Conservation (phyloP, 305 asterid species). For the Fraxinus nigra region DNA sequence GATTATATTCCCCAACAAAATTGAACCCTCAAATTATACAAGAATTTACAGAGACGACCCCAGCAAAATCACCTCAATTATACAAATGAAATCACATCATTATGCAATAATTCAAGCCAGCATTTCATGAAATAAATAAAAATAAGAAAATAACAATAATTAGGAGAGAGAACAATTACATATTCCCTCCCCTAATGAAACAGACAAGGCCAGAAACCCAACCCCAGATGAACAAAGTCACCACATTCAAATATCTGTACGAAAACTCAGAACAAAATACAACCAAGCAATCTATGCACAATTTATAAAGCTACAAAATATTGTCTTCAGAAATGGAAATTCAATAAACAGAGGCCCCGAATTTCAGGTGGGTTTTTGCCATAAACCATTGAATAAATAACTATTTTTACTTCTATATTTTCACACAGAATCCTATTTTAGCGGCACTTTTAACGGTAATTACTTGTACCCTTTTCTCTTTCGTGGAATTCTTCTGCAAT, state of each 20-base stretch:
- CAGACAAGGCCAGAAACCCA: conserved; percentile 23
- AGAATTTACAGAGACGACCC: conserved; percentile 8
- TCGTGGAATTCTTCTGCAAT: neutral
- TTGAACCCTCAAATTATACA: conserved; percentile 22
- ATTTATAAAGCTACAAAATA: conserved; percentile 2
- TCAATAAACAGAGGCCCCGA: conserved; percentile 14
- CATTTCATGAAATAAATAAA: neutral
- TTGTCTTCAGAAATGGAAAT: neutral
- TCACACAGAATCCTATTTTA: conserved; percentile 4
- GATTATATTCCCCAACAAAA: neutral
- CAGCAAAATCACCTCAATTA: conserved; percentile 22
- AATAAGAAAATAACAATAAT: neutral
- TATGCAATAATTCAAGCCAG: conserved; percentile 6
- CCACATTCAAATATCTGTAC: conserved; percentile 35
- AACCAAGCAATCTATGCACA: conserved; percentile 9
- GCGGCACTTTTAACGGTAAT: conserved; percentile 46
- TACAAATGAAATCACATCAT: conserved; percentile 16
- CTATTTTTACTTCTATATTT: neutral
- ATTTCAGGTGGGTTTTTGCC: conserved; percentile 10
- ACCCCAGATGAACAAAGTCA: conserved; percentile 22
- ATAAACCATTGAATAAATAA: conserved; percentile 15
- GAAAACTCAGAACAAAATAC: conserved; percentile 26
- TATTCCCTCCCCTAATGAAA: conserved; percentile 30
- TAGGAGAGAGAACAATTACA: conserved; percentile 32
- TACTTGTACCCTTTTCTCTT: conserved; percentile 19